Conservation (phyloP, 306 rosid genomes). For the Arachis stenosperma region DNA sequence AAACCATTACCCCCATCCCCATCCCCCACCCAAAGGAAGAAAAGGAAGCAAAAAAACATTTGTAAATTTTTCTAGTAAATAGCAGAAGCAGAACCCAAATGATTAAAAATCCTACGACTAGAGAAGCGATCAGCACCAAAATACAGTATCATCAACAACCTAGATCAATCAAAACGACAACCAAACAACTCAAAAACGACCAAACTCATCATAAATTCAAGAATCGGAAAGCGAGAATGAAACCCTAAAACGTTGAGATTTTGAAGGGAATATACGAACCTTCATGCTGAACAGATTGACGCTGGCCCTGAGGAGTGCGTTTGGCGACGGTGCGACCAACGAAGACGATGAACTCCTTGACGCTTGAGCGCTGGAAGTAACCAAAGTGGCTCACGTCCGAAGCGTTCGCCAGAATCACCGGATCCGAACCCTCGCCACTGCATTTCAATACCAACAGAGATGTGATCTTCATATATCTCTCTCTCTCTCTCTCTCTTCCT, state of each 20-base stretch:
- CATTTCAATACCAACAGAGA: constrained; percentile 85
- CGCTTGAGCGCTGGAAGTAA: constrained; percentile 89
- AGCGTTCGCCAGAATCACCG: constrained; percentile 72
- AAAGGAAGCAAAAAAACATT: too few relatives aligned
- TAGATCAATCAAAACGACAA: constrained; percentile 23
- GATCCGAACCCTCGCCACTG: constrained; percentile 86
- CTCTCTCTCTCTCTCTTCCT: constrained; percentile 31
- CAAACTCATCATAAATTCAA: not conserved
- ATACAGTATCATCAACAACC: not conserved
- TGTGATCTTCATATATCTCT: constrained; percentile 87
- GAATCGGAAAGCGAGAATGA: not conserved
- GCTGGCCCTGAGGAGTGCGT: constrained; percentile 84
- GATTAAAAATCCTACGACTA: not conserved
- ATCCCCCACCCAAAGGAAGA: not conserved
- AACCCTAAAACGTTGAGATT: constrained; percentile 32
- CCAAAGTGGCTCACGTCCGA: constrained; percentile 82
- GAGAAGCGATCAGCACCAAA: constrained; percentile 1
- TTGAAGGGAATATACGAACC: constrained; percentile 40
- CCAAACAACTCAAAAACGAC: constrained; percentile 1
- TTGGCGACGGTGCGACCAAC: constrained; percentile 96
- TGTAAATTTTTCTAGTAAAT: too few relatives aligned
- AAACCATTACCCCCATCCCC: not conserved
- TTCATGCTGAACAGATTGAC: constrained; percentile 98
- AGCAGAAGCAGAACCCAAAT: not conserved
- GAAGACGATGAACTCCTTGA: constrained; percentile 85